A percentile compares a stretch with the other conserved stretches of the same genome.
Conservation (phyloP, 768 basidiomycete species). For the Auriculariales sp. region DNA sequence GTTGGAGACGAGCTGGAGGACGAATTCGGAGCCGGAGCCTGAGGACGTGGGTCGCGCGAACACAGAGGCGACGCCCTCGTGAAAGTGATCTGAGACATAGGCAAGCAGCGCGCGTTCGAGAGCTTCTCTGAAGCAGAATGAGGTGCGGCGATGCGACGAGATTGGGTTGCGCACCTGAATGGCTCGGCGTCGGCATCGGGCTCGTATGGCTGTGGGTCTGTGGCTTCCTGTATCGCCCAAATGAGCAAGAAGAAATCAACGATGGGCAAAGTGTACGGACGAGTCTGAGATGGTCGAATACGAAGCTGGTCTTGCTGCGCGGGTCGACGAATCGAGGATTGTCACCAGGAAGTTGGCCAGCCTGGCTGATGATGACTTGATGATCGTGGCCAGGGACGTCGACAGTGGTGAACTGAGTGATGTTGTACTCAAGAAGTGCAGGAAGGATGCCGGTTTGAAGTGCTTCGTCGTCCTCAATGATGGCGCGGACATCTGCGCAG, state of each 20-base stretch:
- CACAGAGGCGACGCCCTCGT: slow-evolving; percentile 61
- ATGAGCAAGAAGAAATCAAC: neutral
- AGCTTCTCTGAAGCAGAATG: slow-evolving; percentile 33
- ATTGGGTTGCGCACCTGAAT: slow-evolving; percentile 42
- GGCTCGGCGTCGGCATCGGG: slow-evolving; percentile 52
- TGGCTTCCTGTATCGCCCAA: slow-evolving; percentile 50
- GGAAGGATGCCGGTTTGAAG: slow-evolving; percentile 67
- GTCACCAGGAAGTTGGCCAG: slow-evolving; percentile 38
- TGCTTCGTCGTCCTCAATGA: slow-evolving; percentile 76
- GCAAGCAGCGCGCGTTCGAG: slow-evolving; percentile 51
- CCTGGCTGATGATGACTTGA: slow-evolving; percentile 71
- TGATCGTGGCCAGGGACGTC: slow-evolving; percentile 67
- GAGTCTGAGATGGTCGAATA: slow-evolving; percentile 73
- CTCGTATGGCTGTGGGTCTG: slow-evolving; percentile 51
- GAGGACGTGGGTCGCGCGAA: slow-evolving; percentile 31
- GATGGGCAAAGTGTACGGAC: slow-evolving; percentile 29
- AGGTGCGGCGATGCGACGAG: neutral
- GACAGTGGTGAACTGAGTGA: slow-evolving; percentile 74
- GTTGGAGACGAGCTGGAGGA: slow-evolving; percentile 81
- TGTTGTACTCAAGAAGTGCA: slow-evolving; percentile 71
- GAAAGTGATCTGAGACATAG: slow-evolving; percentile 73
- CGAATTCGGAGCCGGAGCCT: slow-evolving; percentile 32
- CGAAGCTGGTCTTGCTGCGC: slow-evolving; percentile 59
- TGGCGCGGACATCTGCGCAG: slow-evolving; percentile 68
- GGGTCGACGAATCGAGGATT: slow-evolving; percentile 75